Conservation (phyloP, 202 grass and related monocot species). For the Zizania palustris region DNA sequence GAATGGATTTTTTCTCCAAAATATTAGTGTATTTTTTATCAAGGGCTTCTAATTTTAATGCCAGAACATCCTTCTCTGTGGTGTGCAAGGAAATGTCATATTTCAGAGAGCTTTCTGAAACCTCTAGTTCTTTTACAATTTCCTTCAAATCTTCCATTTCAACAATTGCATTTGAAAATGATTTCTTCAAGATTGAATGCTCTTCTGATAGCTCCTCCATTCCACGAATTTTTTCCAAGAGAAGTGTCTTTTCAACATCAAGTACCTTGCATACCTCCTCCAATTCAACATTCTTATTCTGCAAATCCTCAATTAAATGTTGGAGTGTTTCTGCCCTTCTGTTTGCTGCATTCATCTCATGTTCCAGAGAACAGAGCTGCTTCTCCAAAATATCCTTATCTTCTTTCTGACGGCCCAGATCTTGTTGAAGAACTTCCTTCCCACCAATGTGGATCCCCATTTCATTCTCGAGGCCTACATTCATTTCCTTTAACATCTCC, state of each 20-base stretch:
- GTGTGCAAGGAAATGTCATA: conserved; percentile 46
- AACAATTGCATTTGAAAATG: conserved; percentile 50
- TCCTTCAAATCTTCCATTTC: conserved; percentile 56
- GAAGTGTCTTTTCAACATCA: conserved; percentile 56
- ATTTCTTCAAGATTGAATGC: conserved; percentile 56
- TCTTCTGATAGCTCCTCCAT: conserved; percentile 30
- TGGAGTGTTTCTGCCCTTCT: conserved; percentile 31
- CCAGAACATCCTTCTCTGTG: conserved; percentile 52
- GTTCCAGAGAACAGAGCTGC: conserved; percentile 43
- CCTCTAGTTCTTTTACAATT: conserved; percentile 49
- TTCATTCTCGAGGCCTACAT: conserved; percentile 51
- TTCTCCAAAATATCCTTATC: conserved; percentile 47
- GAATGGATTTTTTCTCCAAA: conserved; percentile 43
- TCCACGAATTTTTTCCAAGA: conserved; percentile 38
- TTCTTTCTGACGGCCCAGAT: conserved; percentile 53
- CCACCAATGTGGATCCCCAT: conserved; percentile 48
- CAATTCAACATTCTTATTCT: conserved; percentile 45
- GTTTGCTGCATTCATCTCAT: conserved; percentile 39
- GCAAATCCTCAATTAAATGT: conserved; percentile 39
- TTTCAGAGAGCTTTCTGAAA: conserved; percentile 50
- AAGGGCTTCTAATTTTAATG: conserved; percentile 48
- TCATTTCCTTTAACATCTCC: conserved; percentile 50
- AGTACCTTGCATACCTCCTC: conserved; percentile 48
- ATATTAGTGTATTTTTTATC: conserved; percentile 43
- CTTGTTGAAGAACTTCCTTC: conserved; percentile 54